These are phyloP conservation scores for Hygrophorus pudorinus DNA, from an alignment of 768 basidiomycete genomes.

Conservation along the genomic window DNA sequence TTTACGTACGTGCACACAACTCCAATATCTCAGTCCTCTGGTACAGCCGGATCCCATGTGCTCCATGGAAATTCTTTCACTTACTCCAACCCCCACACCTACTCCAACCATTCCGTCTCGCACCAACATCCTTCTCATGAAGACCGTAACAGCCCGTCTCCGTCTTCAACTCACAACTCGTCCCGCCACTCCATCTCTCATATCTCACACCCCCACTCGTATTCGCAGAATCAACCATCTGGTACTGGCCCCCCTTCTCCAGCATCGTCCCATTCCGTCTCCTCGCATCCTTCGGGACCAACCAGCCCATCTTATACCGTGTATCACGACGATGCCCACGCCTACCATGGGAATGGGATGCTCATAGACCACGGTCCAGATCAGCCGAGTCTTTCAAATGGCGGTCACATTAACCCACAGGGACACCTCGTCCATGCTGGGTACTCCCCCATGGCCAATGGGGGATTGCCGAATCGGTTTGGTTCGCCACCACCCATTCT, in stretches of 20 bases:
- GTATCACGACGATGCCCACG: constrained; percentile 35
- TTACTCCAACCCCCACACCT: constrained; percentile 24
- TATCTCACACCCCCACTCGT: constrained; percentile 44
- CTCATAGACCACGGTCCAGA: constrained; percentile 20
- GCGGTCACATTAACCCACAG: constrained; percentile 21
- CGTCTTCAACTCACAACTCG: constrained; percentile 21
- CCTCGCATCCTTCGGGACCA: constrained; percentile 33
- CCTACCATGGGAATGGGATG: constrained; percentile 23
- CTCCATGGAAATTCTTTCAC: constrained; percentile 15
- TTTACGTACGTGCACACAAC: constrained; percentile 31
- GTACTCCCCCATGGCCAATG: constrained; percentile 13
- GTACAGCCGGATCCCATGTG: constrained; percentile 9
- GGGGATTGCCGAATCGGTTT: constrained; percentile 23
- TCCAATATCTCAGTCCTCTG: constrained; percentile 19
- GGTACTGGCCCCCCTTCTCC: constrained; percentile 38
- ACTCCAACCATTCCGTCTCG: constrained; percentile 17
- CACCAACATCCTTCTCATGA: constrained; percentile 16
- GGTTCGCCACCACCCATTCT: constrained; percentile 45
- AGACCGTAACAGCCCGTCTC: constrained; percentile 15
- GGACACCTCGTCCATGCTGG: constrained; percentile 12
- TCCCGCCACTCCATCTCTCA: constrained; percentile 56
- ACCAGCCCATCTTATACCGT: constrained; percentile 35
- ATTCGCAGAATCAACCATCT: constrained; percentile 23
- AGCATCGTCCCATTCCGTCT: constrained; percentile 39
- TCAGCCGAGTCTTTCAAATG: constrained; percentile 19